A percentile compares a stretch with the other conserved stretches of the same genome.
Evolutionary conservation across 2,329 filamentous ascomycete species (phyloP).

Genomic region (Aspergillus quadrilineatus): DNA sequence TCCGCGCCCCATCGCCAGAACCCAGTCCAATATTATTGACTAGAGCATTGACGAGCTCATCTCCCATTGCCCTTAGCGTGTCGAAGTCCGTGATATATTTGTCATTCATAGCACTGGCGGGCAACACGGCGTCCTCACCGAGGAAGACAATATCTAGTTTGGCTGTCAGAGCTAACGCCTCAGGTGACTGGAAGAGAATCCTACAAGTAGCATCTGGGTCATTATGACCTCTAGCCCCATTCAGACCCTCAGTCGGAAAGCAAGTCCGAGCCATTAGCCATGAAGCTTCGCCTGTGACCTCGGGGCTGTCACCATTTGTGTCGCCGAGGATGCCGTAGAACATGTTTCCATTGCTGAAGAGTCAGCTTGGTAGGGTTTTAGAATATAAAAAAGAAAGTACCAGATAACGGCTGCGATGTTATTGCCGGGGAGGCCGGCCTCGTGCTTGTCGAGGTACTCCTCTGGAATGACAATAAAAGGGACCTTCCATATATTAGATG

Average conservation of each 20-base stretch:
- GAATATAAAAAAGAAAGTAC: slow-evolving; percentile 9
- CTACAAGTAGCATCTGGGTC: slow-evolving; percentile 33
- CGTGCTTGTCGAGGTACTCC: slow-evolving; percentile 24
- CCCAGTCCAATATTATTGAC: slow-evolving; percentile 19
- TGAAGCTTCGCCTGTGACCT: slow-evolving; percentile 35
- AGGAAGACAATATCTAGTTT: slow-evolving; percentile 32
- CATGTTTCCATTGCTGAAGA: slow-evolving; percentile 30
- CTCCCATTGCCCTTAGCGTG: slow-evolving; percentile 29
- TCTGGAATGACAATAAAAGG: slow-evolving; percentile 34
- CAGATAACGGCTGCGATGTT: slow-evolving; percentile 34
- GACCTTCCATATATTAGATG: slow-evolving; percentile 16
- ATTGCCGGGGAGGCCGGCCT: slow-evolving; percentile 24
- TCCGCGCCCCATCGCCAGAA: no score
- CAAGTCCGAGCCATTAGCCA: slow-evolving; percentile 37
- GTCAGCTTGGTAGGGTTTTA: neutral
- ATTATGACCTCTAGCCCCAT: slow-evolving; percentile 28
- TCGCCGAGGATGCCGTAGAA: slow-evolving; percentile 37
- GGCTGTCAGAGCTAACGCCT: neutral
- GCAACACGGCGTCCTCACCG: slow-evolving; percentile 27
- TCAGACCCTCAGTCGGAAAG: slow-evolving; percentile 30
- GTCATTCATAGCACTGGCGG: slow-evolving; percentile 24
- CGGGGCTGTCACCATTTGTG: slow-evolving; percentile 28
- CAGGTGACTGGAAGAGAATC: neutral
- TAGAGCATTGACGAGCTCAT: slow-evolving; percentile 25
- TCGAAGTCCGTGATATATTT: slow-evolving; percentile 31